Evolutionary conservation across 179 eudicot genomes (phyloP), one percentile per base, ranked within the genome.

Genomic region (Sideroxylon spinosum): DNA sequence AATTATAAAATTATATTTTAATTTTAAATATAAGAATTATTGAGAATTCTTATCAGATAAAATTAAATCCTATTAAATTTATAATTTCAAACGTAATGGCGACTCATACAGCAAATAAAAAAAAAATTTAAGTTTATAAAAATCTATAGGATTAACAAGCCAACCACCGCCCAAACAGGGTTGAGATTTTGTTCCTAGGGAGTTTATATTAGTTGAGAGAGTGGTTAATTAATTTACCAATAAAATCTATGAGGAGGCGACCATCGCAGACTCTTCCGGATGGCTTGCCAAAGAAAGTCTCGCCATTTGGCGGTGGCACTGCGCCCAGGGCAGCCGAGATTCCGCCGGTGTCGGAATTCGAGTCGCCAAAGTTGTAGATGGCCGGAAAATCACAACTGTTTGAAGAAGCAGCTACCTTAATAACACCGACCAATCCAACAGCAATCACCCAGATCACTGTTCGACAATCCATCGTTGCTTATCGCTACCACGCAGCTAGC

Each of bases 261-360:
- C 91, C 91, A 46, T 88, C 88, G 9, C 79, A 86, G 71, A 2
- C 75, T 26, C 93, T 88, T 20, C 90, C 93, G 16, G 86, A 84
- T 10, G 90, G 84, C 61, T 79, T 55, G 20, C 82, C 85, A 10
- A 89, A 88, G 83, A 80, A 90, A 44, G 90, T 89, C 67, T 83
- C 55, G 1, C 94, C 94, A 32, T 88, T 63, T 9, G 96, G 96
- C 25, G 81, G 79, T 12, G 76, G 83, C 3, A 77, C 74, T 12
- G 46, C 82, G 7, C 81, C 83, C 12, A 84, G 80, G 14, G 83
- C 76, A 0, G 93, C 89, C 0, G 93, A 76, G 0, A 73, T 68
- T 0, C 86, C 92, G 4, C 96, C 96, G 0, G 95, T 91, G 69
- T 91, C 95, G 13, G 95, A 91, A 73, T 91, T 91, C 0, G 91